A percentile compares a stretch with the other conserved stretches of the same genome.
phyloP scores from a whole-genome alignment of 371 early-diverging fungal species.

The Lichtheimia hyalospora region DNA sequence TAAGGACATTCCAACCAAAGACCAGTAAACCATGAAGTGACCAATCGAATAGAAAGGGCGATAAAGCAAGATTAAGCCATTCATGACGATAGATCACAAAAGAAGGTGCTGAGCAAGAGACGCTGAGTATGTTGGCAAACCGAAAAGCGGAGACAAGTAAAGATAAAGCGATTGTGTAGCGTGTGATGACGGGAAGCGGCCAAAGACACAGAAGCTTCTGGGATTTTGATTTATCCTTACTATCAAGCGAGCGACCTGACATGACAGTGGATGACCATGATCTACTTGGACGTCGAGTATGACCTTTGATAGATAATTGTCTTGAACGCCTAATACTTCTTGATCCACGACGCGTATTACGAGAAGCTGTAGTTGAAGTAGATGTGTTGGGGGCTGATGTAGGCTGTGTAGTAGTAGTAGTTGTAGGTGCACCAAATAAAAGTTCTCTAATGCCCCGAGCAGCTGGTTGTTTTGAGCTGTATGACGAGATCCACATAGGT shows the following conservation, averaged over 20 bases:
- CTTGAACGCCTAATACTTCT: conserved; percentile 25
- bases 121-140: conserved; percentile 18
- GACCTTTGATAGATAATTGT: conserved; percentile 5
- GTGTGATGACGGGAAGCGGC: conserved; percentile 52
- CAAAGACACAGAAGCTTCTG: conserved; percentile 48
- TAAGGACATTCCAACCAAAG: conserved; percentile 48
- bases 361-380: neutral
- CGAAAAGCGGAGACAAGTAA: conserved; percentile 35
- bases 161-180: conserved; percentile 43
- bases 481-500: conserved; percentile 13
- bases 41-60: conserved; percentile 47
- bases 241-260: neutral
- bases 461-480: conserved; percentile 9
- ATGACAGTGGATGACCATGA: neutral
- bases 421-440: conserved; percentile 10
- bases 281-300: neutral
- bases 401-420: conserved; percentile 3
- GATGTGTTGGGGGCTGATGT: conserved; percentile 17
- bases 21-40: conserved; percentile 31
- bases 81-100: conserved; percentile 46
- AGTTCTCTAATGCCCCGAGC: conserved; percentile 13
- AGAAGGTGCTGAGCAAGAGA: conserved; percentile 49
- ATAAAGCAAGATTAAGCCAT: conserved; percentile 32
- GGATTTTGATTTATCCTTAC: conserved; percentile 30
- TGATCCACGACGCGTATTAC: conserved; percentile 21